Percentiles rank a stretch among this genome's conserved stretches.
phyloP scores from a whole-genome alignment of 2,329 filamentous ascomycete species.

The Arthroderma uncinatum region DNA sequence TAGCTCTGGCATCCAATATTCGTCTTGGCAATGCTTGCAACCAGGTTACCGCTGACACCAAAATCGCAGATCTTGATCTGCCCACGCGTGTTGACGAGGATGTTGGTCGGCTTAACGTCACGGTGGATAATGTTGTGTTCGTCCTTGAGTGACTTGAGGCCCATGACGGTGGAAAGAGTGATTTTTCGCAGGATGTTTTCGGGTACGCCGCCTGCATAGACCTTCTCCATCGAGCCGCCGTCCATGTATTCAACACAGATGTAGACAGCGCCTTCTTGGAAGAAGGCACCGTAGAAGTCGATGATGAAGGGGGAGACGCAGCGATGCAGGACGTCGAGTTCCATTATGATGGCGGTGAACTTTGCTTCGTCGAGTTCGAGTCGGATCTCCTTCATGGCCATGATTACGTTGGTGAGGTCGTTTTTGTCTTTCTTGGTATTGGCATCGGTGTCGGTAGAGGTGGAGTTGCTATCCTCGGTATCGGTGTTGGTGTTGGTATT shows the following conservation, averaged over 20 bases:
- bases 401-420: conserved; percentile 54
- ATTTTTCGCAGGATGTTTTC: conserved; percentile 84
- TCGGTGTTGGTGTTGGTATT: neutral
- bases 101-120: conserved; percentile 98
- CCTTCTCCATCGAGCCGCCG: conserved; percentile 90
- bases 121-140: conserved; percentile 99
- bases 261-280: conserved; percentile 96
- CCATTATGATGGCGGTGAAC: conserved; percentile 94
- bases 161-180: conserved; percentile 77
- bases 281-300: conserved; percentile 97
- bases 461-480: neutral
- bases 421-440: conserved; percentile 17
- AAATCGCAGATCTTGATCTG: conserved; percentile 99
- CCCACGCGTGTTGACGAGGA: conserved; percentile 76
- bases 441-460: neutral
- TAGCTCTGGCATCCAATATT: conserved; percentile 99
- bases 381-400: conserved; percentile 99
- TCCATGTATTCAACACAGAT: conserved; percentile 99
- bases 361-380: conserved; percentile 93
- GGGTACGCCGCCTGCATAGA: conserved; percentile 82
- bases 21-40: conserved; percentile 94
- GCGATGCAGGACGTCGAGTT: conserved; percentile 88
- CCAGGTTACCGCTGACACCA: conserved; percentile 89
- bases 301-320: conserved; percentile 94
- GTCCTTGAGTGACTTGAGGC: conserved; percentile 85